Conservation (phyloP, 257 asterid genomes). For the Fraxinus anomala region DNA sequence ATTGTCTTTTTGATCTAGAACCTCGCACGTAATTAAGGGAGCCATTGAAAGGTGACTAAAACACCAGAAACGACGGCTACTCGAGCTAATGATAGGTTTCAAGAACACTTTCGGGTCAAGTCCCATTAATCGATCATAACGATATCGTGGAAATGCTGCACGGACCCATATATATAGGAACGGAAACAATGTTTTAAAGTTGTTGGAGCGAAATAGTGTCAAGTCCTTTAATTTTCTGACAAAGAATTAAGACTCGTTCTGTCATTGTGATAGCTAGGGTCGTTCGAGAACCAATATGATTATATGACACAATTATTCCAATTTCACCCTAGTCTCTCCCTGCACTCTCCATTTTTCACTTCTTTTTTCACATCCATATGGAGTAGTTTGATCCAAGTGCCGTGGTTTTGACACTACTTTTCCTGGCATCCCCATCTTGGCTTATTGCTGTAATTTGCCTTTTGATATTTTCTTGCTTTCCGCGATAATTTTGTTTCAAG, state of each 20-base stretch:
- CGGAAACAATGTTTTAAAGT: neutral
- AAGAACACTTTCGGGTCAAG: too few species aligned
- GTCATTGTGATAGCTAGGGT: neutral
- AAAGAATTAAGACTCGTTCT: neutral
- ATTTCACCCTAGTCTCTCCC: neutral
- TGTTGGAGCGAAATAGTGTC: neutral
- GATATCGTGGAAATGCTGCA: too few species aligned
- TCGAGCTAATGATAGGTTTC: too few species aligned
- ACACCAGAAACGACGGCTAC: too few species aligned
- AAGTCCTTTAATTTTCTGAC: neutral
- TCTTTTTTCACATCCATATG: neutral
- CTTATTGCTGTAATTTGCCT: neutral
- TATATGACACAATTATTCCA: neutral
- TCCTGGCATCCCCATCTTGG: neutral
- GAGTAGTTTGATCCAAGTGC: neutral
- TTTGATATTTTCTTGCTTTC: constrained; percentile 7
- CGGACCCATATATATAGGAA: too few species aligned
- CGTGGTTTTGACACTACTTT: neutral
- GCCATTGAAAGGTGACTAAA: too few species aligned
- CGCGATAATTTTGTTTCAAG: neutral
- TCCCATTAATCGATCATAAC: too few species aligned
- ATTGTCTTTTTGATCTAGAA: neutral
- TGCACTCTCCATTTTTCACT: neutral
- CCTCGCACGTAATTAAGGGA: too few species aligned
- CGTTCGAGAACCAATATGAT: neutral